Evolutionary conservation across 495 filamentous ascomycete genomes (phyloP), one percentile per base, ranked within the genome.

Genomic region (Zalerion maritima): DNA sequence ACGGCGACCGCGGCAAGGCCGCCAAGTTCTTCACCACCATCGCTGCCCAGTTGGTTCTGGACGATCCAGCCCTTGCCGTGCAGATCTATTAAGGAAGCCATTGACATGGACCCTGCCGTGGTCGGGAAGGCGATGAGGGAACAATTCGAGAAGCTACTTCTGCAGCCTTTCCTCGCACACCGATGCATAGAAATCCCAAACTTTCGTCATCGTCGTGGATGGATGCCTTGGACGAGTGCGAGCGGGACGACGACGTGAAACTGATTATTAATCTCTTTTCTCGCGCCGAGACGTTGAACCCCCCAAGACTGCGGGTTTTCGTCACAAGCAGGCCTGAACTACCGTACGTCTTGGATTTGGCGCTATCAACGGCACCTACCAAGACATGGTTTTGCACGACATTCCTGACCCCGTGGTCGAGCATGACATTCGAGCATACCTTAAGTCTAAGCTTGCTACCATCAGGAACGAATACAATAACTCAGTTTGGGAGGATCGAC

Each of bases 161-260:
- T 64, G 29, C 16, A 55, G 17, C 61, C 60, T 7, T 38, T 30
- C 22, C 17, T 18, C 31, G 11, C 21, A 22, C n/a, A 19, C 3
- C 12, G 13, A 20, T 5, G 28, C 29, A 8, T n/a, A n/a, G n/a
- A n/a, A n/a, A n/a, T n/a, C n/a, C n/a, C n/a, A n/a, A n/a, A n/a
- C n/a, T n/a, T 11, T 51, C 7, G 32, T 58, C 10, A 45, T 69
- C 9, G 51, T 69, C 10, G 44, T 72, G 17, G 65, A 72, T 72
- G 17, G 65, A 72, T 36, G 66, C 66, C 29, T 47, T 72, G 11
- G 67, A 69, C 28, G 62, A 70, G 35, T 71, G 60, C 34, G 57
- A 58, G 1, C 14, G 37, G 5, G 53, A 64, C 9, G 21, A 52
- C 11, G 53, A 64, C 32, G 35, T 62, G 0, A 36, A 31, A 38